A percentile compares a stretch with the other conserved stretches of the same genome.
Conservation (phyloP, 2,329 filamentous ascomycete species). For the Fusarium sp. region DNA sequence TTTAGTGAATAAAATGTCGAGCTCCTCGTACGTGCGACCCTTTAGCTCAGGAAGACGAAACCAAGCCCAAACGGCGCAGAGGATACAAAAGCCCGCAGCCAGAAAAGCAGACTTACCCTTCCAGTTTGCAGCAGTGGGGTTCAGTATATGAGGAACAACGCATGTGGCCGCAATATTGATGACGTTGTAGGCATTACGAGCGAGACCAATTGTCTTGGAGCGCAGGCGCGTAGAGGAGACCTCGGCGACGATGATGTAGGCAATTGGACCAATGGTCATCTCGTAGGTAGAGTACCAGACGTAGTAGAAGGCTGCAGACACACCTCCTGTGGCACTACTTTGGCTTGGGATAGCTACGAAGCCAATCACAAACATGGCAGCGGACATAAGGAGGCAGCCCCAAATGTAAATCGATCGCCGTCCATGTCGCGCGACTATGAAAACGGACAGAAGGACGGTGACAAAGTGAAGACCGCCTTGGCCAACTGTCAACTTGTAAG, state of each 20-base stretch:
- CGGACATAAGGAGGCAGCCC: not conserved
- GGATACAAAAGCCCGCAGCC: not conserved
- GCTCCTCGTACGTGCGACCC: not conserved
- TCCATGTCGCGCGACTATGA: not conserved
- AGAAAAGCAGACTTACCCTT: constrained; percentile 13
- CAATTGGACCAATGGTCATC: not conserved
- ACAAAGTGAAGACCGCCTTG: not conserved
- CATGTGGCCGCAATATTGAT: constrained; percentile 4
- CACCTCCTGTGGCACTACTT: not conserved
- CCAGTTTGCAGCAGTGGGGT: constrained; percentile 4
- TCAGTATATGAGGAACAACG: constrained; percentile 14
- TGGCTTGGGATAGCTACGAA: not conserved
- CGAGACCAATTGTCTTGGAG: constrained; percentile 12
- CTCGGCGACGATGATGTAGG: constrained; percentile 9
- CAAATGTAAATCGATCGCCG: not conserved
- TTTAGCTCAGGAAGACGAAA: constrained; percentile 17
- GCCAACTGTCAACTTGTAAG: not conserved
- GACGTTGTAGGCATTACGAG: constrained; percentile 14
- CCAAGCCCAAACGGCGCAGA: constrained; percentile 7
- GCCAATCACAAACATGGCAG: not conserved
- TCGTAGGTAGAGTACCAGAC: not conserved
- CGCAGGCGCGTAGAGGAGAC: constrained; percentile 3
- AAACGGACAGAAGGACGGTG: not conserved
- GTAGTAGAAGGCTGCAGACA: not conserved
- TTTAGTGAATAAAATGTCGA: not conserved